These are phyloP conservation scores for Stentor roeselii DNA, from an alignment of 73 alveolate species.

Conservation along the genomic window DNA sequence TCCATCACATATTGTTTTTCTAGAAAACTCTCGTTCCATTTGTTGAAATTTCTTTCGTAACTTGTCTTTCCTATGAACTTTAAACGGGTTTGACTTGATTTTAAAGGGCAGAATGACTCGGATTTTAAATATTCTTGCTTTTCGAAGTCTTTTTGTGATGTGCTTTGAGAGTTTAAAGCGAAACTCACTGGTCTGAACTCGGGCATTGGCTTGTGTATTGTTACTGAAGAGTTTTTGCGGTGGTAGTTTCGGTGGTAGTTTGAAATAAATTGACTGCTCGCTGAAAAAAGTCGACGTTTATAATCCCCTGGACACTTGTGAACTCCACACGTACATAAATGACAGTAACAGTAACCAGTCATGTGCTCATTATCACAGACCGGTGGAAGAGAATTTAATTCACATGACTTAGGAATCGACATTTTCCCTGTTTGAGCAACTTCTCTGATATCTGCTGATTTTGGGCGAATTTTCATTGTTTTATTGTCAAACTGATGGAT, in stretches of 20 bases:
- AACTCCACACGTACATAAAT: conserved; percentile 14
- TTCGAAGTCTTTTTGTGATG: not conserved
- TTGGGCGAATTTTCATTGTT: too few species aligned
- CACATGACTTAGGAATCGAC: too few species aligned
- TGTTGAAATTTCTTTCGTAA: not conserved
- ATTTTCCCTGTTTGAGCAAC: too few species aligned
- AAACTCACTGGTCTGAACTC: not conserved
- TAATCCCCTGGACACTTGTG: conserved; percentile 20
- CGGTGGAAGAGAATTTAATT: too few species aligned
- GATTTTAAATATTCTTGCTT: not conserved
- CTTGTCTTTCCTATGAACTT: not conserved
- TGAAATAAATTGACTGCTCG: not conserved
- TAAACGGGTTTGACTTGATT: not conserved
- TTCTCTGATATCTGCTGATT: too few species aligned
- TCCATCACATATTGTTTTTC: conserved; percentile 2
- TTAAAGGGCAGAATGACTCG: not conserved
- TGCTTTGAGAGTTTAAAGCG: not conserved
- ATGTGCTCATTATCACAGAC: conserved; percentile 15
- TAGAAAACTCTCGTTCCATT: not conserved
- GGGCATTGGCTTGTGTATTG: not conserved
- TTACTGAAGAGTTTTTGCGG: not conserved
- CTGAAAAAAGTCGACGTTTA: not conserved
- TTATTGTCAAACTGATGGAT: too few species aligned
- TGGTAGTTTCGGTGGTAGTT: not conserved
- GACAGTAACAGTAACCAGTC: not conserved